These are phyloP conservation scores for Ophiostoma triangulosporum DNA, from an alignment of 2,329 filamentous ascomycete species.

Conservation along the genomic window DNA sequence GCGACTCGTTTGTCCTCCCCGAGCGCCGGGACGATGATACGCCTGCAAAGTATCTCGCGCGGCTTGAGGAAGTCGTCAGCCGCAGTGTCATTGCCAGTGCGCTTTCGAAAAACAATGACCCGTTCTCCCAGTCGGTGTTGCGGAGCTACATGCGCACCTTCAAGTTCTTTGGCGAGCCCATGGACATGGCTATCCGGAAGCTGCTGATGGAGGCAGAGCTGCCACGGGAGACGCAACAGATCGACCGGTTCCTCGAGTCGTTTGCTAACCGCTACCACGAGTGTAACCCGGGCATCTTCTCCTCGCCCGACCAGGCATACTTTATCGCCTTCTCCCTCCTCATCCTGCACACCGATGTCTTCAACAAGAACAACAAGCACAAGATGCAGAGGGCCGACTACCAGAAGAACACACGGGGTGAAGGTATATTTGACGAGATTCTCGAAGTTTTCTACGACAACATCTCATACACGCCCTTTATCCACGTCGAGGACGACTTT, in stretches of 20 bases:
- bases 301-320: conserved; percentile 85
- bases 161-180: conserved; percentile 88
- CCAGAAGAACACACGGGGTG: conserved; percentile 82
- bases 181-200: conserved; percentile 95
- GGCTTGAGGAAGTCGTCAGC: conserved; percentile 67
- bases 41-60: conserved; percentile 73
- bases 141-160: conserved; percentile 94
- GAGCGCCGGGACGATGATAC: conserved; percentile 78
- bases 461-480: conserved; percentile 95
- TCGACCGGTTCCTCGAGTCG: conserved; percentile 83
- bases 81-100: conserved; percentile 74
- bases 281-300: conserved; percentile 93
- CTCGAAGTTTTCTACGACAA: conserved; percentile 97
- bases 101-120: conserved; percentile 72
- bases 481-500: conserved; percentile 87
- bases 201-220: conserved; percentile 92
- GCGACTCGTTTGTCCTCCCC: conserved; percentile 59
- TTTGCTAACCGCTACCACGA: conserved; percentile 97
- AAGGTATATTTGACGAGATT: conserved; percentile 87
- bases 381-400: conserved; percentile 98
- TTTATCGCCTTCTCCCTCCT: conserved; percentile 95
- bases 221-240: conserved; percentile 95
- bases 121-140: conserved; percentile 70
- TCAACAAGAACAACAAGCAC: conserved; percentile 99
- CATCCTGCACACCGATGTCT: conserved; percentile 95